Evolutionary conservation across 257 asterid genomes (phyloP).

Genomic region (Dorcoceras hygrometricum): DNA sequence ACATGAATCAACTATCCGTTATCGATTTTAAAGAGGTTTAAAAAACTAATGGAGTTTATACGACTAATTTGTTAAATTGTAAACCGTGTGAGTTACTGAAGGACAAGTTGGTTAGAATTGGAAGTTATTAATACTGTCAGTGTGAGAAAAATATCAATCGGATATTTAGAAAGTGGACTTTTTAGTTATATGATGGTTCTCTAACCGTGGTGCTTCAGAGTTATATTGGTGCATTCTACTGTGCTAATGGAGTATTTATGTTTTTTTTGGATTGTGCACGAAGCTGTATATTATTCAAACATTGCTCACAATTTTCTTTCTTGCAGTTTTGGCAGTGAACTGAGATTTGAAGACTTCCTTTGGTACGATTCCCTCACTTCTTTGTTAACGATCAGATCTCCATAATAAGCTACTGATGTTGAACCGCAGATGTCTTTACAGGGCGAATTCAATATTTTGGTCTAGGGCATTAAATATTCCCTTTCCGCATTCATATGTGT

Average conservation of each 20-base stretch:
- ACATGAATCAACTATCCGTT: neutral
- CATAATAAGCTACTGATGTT: constrained; percentile 29
- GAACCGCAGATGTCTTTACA: constrained; percentile 32
- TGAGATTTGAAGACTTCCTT: constrained; percentile 82
- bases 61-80: neutral
- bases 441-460: constrained; percentile 99
- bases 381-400: constrained; percentile 11
- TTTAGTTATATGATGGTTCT: neutral
- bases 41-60: neutral
- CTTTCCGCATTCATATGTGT: constrained; percentile 52
- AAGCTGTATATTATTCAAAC: constrained; percentile 21
- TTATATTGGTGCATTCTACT: neutral
- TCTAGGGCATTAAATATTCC: constrained; percentile 93
- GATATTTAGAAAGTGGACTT: neutral
- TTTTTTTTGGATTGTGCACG: constrained; percentile 7
- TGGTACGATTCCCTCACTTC: constrained; percentile 49
- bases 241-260: neutral
- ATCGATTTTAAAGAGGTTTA: neutral
- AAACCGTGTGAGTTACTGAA: neutral
- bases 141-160: constrained; percentile 6
- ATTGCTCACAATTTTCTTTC: constrained; percentile 19
- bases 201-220: neutral
- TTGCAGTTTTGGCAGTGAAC: constrained; percentile 62
- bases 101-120: neutral
- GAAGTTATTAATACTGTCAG: neutral